A percentile compares a stretch with the other conserved stretches of the same genome.
These are phyloP conservation scores for Chytriomyces sp. DNA, from an alignment of 192 early-diverging fungal genomes.

Conservation along the genomic window DNA sequence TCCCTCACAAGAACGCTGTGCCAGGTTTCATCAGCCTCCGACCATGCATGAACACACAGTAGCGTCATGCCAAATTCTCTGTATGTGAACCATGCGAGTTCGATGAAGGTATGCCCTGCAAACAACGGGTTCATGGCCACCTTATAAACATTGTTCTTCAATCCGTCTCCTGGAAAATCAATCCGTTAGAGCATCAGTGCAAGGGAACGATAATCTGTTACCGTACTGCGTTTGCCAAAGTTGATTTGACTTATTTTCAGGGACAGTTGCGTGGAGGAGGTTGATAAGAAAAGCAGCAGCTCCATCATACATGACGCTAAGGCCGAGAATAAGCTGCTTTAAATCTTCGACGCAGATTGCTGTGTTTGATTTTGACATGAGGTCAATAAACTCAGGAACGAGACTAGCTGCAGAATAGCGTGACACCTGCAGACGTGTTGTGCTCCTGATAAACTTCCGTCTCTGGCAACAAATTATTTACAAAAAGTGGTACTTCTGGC, in stretches of 20 bases:
- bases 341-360: slow-evolving; percentile 45
- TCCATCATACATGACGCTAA: slow-evolving; percentile 37
- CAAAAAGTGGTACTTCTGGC: slow-evolving; percentile 59
- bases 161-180: slow-evolving; percentile 54
- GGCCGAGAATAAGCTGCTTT: slow-evolving; percentile 40
- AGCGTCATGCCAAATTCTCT: slow-evolving; percentile 44
- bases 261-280: slow-evolving; percentile 55
- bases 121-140: slow-evolving; percentile 53
- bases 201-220: neutral
- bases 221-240: slow-evolving; percentile 73
- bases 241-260: slow-evolving; percentile 39
- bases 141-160: slow-evolving; percentile 66
- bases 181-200: too few relatives aligned
- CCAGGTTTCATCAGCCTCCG: neutral
- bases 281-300: slow-evolving; percentile 67
- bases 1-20: neutral
- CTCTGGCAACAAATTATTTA: slow-evolving; percentile 63
- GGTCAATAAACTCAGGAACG: too few relatives aligned
- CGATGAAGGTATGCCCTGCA: slow-evolving; percentile 60
- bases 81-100: slow-evolving; percentile 52
- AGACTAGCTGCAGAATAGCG: too few relatives aligned
- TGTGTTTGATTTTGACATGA: too few relatives aligned
- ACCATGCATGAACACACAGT: slow-evolving; percentile 29
- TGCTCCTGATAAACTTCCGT: slow-evolving; percentile 64
- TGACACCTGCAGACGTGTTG: slow-evolving; percentile 51